Percentiles rank a stretch among this genome's conserved stretches.
These are phyloP conservation scores for Micractinium conductrix DNA, from an alignment of 139 green algal genomes.

Conservation along the genomic window DNA sequence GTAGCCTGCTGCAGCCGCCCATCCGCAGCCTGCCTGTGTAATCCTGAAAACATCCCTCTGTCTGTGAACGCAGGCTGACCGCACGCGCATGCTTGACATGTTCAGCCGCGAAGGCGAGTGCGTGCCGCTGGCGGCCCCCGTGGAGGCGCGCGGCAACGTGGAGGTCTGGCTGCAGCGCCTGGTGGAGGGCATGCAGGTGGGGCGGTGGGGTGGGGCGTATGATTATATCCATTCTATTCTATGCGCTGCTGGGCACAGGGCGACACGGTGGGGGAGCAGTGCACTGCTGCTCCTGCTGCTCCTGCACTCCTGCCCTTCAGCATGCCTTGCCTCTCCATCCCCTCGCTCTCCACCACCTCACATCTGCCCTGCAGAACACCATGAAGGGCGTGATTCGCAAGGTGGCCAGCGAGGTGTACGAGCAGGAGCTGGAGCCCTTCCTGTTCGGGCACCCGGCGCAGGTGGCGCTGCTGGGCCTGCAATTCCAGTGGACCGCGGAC, in stretches of 20 bases:
- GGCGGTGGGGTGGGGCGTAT: background rate
- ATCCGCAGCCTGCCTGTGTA: background rate
- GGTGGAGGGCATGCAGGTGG: slow-evolving; percentile 92
- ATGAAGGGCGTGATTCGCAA: slow-evolving; percentile 86
- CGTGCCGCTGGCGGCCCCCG: slow-evolving; percentile 67
- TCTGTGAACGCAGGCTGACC: slow-evolving; percentile 72
- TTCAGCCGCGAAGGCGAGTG: slow-evolving; percentile 85
- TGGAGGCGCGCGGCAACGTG: slow-evolving; percentile 89
- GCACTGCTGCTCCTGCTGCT: background rate
- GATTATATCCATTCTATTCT: too few species aligned
- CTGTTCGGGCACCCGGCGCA: slow-evolving; percentile 89
- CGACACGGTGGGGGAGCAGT: background rate
- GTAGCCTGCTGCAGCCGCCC: too few species aligned
- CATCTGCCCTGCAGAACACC: slow-evolving; percentile 56
- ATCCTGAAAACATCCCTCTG: too few species aligned
- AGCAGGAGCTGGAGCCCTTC: slow-evolving; percentile 87
- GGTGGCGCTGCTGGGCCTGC: slow-evolving; percentile 91
- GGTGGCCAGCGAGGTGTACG: slow-evolving; percentile 81
- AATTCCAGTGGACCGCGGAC: slow-evolving; percentile 96
- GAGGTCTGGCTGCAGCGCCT: slow-evolving; percentile 96
- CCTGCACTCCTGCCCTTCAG: background rate
- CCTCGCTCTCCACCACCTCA: background rate
- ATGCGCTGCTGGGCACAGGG: background rate
- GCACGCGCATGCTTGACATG: slow-evolving; percentile 93
- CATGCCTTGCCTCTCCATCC: background rate